These are phyloP conservation scores for Pouteria glomerata DNA, from an alignment of 148 eudicot genomes.

Conservation along the genomic window DNA sequence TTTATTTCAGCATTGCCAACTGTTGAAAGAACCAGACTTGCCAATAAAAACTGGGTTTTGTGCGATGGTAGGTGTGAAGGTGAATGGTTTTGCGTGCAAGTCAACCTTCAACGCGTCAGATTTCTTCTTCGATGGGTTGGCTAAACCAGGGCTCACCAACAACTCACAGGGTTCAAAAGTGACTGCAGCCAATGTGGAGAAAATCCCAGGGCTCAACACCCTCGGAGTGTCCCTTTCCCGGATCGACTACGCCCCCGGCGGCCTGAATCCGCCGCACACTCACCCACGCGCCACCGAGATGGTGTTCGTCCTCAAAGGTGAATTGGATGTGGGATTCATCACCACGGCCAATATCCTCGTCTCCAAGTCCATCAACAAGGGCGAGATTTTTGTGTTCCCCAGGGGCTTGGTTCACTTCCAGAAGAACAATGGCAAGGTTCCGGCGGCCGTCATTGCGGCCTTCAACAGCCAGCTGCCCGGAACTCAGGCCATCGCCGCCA, in stretches of 20 bases:
- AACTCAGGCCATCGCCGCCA: slow-evolving; percentile 1
- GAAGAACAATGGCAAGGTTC: slow-evolving; percentile 27
- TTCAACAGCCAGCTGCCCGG: slow-evolving; percentile 48
- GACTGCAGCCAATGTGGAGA: slow-evolving; percentile 33
- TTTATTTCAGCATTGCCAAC: no score
- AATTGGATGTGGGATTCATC: slow-evolving; percentile 40
- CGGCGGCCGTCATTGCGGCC: slow-evolving; percentile 29
- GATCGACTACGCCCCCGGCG: slow-evolving; percentile 43
- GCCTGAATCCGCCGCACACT: slow-evolving; percentile 45
- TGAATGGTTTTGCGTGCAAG: slow-evolving; percentile 40
- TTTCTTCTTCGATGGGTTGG: slow-evolving; percentile 30
- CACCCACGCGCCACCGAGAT: slow-evolving; percentile 54
- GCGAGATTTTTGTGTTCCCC: slow-evolving; percentile 35
- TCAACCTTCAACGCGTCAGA: slow-evolving; percentile 16
- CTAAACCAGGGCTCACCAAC: slow-evolving; percentile 31
- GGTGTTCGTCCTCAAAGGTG: slow-evolving; percentile 34
- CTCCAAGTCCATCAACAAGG: slow-evolving; percentile 30
- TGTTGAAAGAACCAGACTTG: no score
- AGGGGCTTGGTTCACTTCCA: slow-evolving; percentile 41
- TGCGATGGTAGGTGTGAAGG: slow-evolving; percentile 22
- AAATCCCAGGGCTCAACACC: slow-evolving; percentile 47
- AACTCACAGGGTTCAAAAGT: slow-evolving; percentile 25
- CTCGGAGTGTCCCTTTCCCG: slow-evolving; percentile 41
- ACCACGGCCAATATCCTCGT: slow-evolving; percentile 36
- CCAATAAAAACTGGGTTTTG: neutral